These are phyloP conservation scores for Gomphus bonarii DNA, from an alignment of 1,284 basidiomycete genomes.

Conservation along the genomic window DNA sequence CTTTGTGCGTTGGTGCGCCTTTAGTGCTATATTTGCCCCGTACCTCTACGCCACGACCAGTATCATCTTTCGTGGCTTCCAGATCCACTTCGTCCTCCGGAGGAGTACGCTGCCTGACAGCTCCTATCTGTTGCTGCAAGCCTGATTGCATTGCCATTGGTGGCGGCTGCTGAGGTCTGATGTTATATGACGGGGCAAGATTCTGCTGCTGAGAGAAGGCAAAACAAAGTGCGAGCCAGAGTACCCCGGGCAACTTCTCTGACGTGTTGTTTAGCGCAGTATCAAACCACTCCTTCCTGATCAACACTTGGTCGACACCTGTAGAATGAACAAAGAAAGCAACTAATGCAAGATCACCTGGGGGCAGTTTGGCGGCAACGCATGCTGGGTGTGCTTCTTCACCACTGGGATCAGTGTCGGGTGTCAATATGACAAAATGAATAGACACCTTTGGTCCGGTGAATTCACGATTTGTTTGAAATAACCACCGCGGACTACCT, in stretches of 20 bases:
- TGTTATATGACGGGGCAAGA: slow-evolving; percentile 8
- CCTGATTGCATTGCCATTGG: slow-evolving; percentile 11
- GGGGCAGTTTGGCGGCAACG: slow-evolving; percentile 63
- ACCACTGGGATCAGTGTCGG: slow-evolving; percentile 66
- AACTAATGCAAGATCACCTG: slow-evolving; percentile 66
- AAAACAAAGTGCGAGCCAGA: slow-evolving; percentile 19
- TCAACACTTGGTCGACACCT: slow-evolving; percentile 75
- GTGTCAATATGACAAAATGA: slow-evolving; percentile 75
- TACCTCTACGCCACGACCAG: slow-evolving; percentile 32
- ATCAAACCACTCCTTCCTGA: slow-evolving; percentile 74
- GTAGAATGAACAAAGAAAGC: slow-evolving; percentile 74
- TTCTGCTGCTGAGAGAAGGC: slow-evolving; percentile 19
- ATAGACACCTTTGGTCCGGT: slow-evolving; percentile 73
- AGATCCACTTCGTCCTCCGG: slow-evolving; percentile 62
- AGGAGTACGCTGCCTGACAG: slow-evolving; percentile 47
- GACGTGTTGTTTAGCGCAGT: slow-evolving; percentile 41
- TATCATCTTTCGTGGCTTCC: slow-evolving; percentile 51
- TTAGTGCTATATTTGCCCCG: slow-evolving; percentile 45
- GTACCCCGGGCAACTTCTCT: slow-evolving; percentile 55
- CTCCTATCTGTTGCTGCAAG: slow-evolving; percentile 12
- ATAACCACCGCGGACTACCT: slow-evolving; percentile 41
- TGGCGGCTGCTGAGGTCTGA: slow-evolving; percentile 12
- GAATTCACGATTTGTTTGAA: slow-evolving; percentile 78
- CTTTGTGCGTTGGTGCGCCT: slow-evolving; percentile 46
- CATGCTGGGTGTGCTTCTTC: slow-evolving; percentile 73